Evolutionary conservation across 148 eudicot species (phyloP).

Genomic region (Suaeda aralocaspica): DNA sequence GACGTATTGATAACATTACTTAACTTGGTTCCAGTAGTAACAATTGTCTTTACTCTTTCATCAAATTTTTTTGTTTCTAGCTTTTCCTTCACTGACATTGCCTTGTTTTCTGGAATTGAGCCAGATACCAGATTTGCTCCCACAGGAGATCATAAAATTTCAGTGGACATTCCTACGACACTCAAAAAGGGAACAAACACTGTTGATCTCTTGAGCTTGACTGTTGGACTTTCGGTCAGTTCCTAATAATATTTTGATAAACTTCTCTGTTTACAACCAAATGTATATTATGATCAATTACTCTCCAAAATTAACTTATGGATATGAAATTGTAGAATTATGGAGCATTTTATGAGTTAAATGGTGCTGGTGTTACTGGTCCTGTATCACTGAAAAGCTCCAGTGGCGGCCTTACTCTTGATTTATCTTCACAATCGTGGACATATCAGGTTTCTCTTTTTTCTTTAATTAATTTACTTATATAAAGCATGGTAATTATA

Average conservation of each 20-base stretch:
- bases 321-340: slow-evolving; percentile 50
- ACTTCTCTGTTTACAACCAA: background rate
- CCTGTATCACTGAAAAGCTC: slow-evolving; percentile 65
- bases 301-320: slow-evolving; percentile 6
- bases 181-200: slow-evolving; percentile 53
- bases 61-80: background rate
- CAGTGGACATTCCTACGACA: slow-evolving; percentile 47
- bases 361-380: slow-evolving; percentile 79
- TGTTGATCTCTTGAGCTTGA: slow-evolving; percentile 83
- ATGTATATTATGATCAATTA: background rate
- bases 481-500: background rate
- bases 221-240: slow-evolving; percentile 87
- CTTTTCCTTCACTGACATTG: background rate
- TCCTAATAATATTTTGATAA: background rate
- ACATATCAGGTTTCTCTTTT: slow-evolving; percentile 65
- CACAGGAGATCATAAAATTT: slow-evolving; percentile 36
- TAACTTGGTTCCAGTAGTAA: too few species aligned
- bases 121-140: slow-evolving; percentile 39
- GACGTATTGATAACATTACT: background rate
- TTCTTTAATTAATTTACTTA: background rate
- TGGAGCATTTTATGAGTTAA: slow-evolving; percentile 67
- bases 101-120: background rate
- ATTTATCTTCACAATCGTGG: slow-evolving; percentile 79
- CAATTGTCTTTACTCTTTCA: too few species aligned
- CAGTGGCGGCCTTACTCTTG: slow-evolving; percentile 39